phyloP scores from a whole-genome alignment of 176 grass and related monocot species.

The Aegilops tauschii region DNA sequence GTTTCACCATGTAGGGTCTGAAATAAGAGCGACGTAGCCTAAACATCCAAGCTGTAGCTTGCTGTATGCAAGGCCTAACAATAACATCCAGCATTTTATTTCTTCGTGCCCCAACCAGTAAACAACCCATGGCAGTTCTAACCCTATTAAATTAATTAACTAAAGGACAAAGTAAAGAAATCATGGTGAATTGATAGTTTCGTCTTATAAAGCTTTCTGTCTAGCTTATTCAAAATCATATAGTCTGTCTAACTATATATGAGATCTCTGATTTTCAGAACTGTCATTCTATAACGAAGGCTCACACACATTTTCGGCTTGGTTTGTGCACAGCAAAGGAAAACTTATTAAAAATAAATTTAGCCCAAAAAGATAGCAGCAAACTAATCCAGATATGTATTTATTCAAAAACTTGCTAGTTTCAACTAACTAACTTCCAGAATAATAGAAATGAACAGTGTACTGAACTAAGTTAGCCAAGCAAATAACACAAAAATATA shows the following conservation, averaged over 20 bases:
- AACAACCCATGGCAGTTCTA: background rate
- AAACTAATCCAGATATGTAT: background rate
- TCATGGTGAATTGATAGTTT: background rate
- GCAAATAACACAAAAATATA: background rate
- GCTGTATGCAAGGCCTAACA: background rate
- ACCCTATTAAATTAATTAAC: background rate
- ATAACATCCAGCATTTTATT: background rate
- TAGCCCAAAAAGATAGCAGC: background rate
- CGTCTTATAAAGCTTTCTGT: background rate
- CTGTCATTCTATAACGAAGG: background rate
- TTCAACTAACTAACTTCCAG: background rate
- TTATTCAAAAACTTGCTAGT: background rate
- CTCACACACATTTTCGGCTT: background rate
- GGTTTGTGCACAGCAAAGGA: background rate
- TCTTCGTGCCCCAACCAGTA: background rate
- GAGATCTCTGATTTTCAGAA: background rate
- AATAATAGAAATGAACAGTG: background rate
- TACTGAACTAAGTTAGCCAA: background rate
- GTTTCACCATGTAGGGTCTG: background rate
- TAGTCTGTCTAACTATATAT: background rate
- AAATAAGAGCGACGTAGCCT: background rate
- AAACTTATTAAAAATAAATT: background rate
- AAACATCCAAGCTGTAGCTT: background rate
- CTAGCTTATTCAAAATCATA: background rate
- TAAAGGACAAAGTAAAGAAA: background rate